These are phyloP conservation scores for Aspergillus puulaauensis DNA, from an alignment of 2,329 filamentous ascomycete genomes.

Conservation along the genomic window DNA sequence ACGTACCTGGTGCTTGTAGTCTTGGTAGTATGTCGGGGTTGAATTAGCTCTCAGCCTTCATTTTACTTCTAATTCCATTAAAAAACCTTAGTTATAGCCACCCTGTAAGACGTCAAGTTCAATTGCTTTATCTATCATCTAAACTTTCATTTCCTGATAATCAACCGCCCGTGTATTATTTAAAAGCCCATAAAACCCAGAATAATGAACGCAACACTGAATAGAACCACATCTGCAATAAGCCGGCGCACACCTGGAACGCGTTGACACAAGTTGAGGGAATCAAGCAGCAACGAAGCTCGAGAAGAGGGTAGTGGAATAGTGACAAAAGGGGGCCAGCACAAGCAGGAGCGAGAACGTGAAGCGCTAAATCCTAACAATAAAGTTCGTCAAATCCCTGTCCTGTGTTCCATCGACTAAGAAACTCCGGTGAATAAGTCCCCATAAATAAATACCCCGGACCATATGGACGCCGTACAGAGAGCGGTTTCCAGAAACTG, in stretches of 20 bases:
- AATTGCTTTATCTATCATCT: not conserved
- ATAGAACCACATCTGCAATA: not conserved
- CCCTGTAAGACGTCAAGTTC: not conserved
- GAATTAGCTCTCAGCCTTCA: too few species aligned
- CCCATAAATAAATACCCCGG: constrained; percentile 10
- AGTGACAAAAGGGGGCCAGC: not conserved
- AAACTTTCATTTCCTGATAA: not conserved
- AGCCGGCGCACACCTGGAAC: not conserved
- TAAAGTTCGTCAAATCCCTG: constrained; percentile 13
- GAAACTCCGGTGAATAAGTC: constrained; percentile 17
- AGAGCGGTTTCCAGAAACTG: constrained; percentile 10
- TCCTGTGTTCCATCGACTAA: constrained; percentile 14
- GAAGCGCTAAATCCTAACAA: constrained; percentile 7
- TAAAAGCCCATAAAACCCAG: not conserved
- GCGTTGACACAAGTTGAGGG: not conserved
- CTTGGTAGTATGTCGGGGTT: too few species aligned
- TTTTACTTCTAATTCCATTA: too few species aligned
- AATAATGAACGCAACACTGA: not conserved
- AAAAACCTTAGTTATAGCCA: not conserved
- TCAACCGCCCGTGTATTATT: not conserved
- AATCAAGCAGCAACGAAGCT: not conserved
- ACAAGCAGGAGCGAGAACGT: not conserved
- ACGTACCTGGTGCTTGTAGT: too few species aligned
- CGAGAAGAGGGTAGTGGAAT: not conserved
- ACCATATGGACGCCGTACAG: constrained; percentile 16